Evolutionary conservation across 306 rosid genomes (phyloP), one percentile per base, ranked within the genome.

Genomic region (Quercus ilex): DNA sequence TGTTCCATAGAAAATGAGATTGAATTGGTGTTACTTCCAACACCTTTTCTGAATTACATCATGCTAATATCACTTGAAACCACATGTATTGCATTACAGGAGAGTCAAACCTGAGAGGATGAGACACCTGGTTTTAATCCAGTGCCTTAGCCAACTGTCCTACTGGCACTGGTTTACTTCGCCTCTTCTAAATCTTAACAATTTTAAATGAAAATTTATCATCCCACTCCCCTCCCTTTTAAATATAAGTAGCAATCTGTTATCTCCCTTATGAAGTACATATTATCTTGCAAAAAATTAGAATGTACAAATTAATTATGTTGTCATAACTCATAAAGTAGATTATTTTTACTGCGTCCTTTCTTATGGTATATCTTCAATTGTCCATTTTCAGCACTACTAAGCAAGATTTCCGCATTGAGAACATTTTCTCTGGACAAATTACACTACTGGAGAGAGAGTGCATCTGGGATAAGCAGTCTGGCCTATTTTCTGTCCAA

Each of bases 371-470:
- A 12, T 21, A 59, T 10, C 13, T 59, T 59, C 0, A 59, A 59
- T 23, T 59, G 65, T 59, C 5, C 65, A 9, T 23, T 59, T 83
- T 77, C 98, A 95, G 99, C 99, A 77, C 96, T 95, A 63, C 93
- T 95, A 41, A 85, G 91, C 85, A 95, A 89, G 91, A 95, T 95
- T 79, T 84, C 98, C 12, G 99, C 98, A 79, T 77, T 93, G 86
- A 90, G 99, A 87, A 76, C 99, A 0, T 95, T 95, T 87, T 75
- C 94, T 65, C 78, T 91, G 83, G 99, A 95, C 79, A 95, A 91
- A 83, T 84, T 95, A 80, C 99, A 93, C 77, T 95, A 95, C 73
- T 90, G 94, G 98, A 88, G 99, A 62, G 98, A 95, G 80, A 95
- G 98, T 52, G 85, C 97, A 79, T 89, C 99, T 7, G 97, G 99